Conservation (phyloP, 1,284 basidiomycete genomes). For the Naganishia sp. region DNA sequence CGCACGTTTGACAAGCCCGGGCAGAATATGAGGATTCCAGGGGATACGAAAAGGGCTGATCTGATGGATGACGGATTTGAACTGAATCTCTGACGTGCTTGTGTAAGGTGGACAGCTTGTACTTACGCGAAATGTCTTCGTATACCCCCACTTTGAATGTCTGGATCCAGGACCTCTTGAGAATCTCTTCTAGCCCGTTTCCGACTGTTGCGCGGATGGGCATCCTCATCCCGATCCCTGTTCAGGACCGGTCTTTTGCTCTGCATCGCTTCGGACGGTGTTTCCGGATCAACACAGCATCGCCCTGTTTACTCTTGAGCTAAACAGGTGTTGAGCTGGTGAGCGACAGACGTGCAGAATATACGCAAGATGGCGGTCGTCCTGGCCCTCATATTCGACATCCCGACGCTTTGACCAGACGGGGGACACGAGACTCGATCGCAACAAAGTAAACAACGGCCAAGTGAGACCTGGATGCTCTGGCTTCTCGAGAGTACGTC, state of each 20-base stretch:
- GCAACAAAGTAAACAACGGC: conserved; percentile 6
- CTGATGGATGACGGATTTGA: not conserved
- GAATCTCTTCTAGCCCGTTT: conserved; percentile 2
- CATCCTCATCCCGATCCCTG: not conserved
- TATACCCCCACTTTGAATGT: not conserved
- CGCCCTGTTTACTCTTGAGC: not conserved
- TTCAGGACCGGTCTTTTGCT: not conserved
- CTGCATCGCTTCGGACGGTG: conserved; percentile 13
- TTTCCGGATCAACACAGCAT: not conserved
- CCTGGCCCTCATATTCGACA: too few species aligned
- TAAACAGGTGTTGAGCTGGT: too few species aligned
- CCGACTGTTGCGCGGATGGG: not conserved
- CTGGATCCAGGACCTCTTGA: too few species aligned
- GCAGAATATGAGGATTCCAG: conserved; percentile 20
- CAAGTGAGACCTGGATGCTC: not conserved
- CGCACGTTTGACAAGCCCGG: conserved; percentile 21
- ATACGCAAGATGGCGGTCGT: too few species aligned
- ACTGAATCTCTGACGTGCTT: not conserved
- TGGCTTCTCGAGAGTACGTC: not conserved
- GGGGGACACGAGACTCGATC: not conserved
- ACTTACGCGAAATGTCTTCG: conserved; percentile 26
- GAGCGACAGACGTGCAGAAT: too few species aligned
- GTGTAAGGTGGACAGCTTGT: not conserved
- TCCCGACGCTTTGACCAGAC: too few species aligned
- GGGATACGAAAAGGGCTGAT: conserved; percentile 17